Evolutionary conservation across 2,329 filamentous ascomycete species (phyloP).

Genomic region (Cladorrhinum sp.): DNA sequence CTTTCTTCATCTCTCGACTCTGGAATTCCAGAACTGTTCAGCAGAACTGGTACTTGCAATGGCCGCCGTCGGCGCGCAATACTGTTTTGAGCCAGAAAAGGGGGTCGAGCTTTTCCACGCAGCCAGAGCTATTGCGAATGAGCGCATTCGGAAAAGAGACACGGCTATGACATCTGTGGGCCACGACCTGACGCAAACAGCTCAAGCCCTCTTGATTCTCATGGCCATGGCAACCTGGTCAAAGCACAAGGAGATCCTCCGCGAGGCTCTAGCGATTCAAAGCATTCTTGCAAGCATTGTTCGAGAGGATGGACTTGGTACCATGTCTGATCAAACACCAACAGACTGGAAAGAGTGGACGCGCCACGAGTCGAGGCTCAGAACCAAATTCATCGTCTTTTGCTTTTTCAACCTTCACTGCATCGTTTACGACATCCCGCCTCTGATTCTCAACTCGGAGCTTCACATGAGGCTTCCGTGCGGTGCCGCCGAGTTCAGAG

Average conservation of each 20-base stretch:
- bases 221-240: conserved; percentile 60
- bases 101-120: conserved; percentile 57
- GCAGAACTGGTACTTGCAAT: conserved; percentile 48
- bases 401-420: conserved; percentile 59
- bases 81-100: conserved; percentile 47
- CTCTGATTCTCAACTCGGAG: conserved; percentile 54
- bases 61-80: conserved; percentile 47
- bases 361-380: conserved; percentile 47
- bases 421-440: conserved; percentile 60
- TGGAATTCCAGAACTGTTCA: conserved; percentile 9
- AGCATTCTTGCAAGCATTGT: conserved; percentile 54
- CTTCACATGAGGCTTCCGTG: conserved; percentile 53
- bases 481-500: conserved; percentile 53
- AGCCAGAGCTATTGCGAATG: conserved; percentile 51
- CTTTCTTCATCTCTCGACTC: conserved; percentile 28
- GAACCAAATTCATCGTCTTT: conserved; percentile 52
- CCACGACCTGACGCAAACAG: conserved; percentile 42
- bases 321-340: conserved; percentile 25
- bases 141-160: conserved; percentile 49
- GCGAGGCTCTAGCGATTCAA: conserved; percentile 55
- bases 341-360: conserved; percentile 50
- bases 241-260: conserved; percentile 53
- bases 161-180: conserved; percentile 35
- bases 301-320: conserved; percentile 46
- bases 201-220: conserved; percentile 49